Conservation (phyloP, 2,329 filamentous ascomycete species). For the Diplodia seriata region DNA sequence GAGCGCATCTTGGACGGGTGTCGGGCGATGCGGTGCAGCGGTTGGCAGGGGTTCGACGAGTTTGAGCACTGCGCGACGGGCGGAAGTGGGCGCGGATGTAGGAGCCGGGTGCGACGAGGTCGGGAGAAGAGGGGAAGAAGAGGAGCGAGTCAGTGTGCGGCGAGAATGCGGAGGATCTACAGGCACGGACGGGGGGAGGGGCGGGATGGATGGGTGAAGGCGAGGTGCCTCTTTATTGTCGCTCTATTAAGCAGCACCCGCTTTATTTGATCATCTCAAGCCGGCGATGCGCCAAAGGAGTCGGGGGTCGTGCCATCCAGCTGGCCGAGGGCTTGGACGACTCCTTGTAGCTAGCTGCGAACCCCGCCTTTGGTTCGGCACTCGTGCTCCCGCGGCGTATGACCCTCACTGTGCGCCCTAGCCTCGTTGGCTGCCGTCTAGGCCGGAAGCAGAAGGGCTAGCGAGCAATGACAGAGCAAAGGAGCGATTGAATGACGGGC, state of each 20-base stretch:
- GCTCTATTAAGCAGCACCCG: too few relatives aligned
- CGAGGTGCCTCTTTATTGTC: background rate
- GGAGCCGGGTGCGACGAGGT: background rate
- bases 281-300: background rate
- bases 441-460: slow-evolving; percentile 1
- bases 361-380: slow-evolving; percentile 13
- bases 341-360: background rate
- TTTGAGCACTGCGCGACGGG: background rate
- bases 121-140: background rate
- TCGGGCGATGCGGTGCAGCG: too few relatives aligned
- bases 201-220: background rate
- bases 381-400: slow-evolving; percentile 4
- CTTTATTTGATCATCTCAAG: background rate
- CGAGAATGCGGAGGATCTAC: slow-evolving; percentile 19
- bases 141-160: background rate
- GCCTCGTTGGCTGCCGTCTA: background rate
- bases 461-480: background rate
- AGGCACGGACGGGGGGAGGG: slow-evolving; percentile 10
- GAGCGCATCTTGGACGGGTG: background rate
- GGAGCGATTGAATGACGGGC: background rate
- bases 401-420: background rate
- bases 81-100: background rate
- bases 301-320: background rate
- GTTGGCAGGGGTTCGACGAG: background rate
- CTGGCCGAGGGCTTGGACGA: background rate